A percentile compares a stretch with the other conserved stretches of the same genome.
Evolutionary conservation across 2,329 filamentous ascomycete species (phyloP).

Genomic region (Phoma sp.): DNA sequence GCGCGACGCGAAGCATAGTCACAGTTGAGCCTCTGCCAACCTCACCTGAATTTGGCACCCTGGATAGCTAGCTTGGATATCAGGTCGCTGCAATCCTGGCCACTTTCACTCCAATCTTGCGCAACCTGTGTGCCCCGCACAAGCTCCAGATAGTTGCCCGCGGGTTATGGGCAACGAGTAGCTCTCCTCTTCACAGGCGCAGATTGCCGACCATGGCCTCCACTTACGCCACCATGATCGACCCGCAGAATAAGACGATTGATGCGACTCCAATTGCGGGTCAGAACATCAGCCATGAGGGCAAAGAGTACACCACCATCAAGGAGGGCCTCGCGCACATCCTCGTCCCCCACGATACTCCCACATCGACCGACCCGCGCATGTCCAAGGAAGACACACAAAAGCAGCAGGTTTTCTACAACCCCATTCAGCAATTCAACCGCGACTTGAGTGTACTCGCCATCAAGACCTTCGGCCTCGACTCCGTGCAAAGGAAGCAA

Average conservation of each 20-base stretch:
- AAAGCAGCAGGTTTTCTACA: slow-evolving; percentile 90
- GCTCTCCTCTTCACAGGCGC: slow-evolving; percentile 23
- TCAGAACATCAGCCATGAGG: slow-evolving; percentile 52
- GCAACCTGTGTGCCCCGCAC: slow-evolving; percentile 31
- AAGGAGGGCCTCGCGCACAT: slow-evolving; percentile 73
- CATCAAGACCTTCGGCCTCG: slow-evolving; percentile 85
- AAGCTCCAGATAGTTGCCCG: slow-evolving; percentile 16
- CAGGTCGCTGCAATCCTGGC: slow-evolving; percentile 27
- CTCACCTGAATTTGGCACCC: neutral
- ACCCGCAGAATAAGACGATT: slow-evolving; percentile 27
- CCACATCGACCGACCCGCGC: slow-evolving; percentile 56
- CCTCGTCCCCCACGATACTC: slow-evolving; percentile 62
- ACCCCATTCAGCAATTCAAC: slow-evolving; percentile 99
- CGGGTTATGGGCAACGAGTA: slow-evolving; percentile 37
- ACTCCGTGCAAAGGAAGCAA: slow-evolving; percentile 59
- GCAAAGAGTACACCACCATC: slow-evolving; percentile 64
- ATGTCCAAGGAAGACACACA: slow-evolving; percentile 57
- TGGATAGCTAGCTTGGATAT: neutral
- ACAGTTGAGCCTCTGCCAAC: slow-evolving; percentile 1
- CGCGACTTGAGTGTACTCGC: slow-evolving; percentile 91
- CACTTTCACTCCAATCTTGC: slow-evolving; percentile 11
- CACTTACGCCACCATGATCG: slow-evolving; percentile 19
- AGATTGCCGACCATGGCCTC: slow-evolving; percentile 26
- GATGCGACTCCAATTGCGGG: slow-evolving; percentile 36
- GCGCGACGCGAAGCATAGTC: slow-evolving; percentile 15